Evolutionary conservation across 306 rosid genomes (phyloP), one percentile per base, ranked within the genome.

Genomic region (Trifolium dubium): DNA sequence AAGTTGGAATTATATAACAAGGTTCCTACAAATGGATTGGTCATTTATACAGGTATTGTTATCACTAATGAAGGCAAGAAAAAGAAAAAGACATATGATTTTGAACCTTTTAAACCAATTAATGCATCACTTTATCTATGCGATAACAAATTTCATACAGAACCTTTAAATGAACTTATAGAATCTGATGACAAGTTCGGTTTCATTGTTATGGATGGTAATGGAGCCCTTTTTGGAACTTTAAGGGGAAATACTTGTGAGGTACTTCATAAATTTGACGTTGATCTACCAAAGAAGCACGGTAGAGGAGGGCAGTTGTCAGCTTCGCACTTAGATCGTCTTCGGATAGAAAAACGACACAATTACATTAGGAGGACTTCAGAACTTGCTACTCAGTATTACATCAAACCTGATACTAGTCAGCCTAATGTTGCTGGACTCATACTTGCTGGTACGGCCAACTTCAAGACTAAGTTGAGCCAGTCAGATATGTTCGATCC

Each of bases 301-400:
- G 96, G 97, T 58, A 85, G 97, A 88, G 97, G 97, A 89, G 96
- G 97, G 39, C 97, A 92, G 71, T 92, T 96, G 71, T 92, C 97
- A 31, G 96, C 97, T 9, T 81, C 88, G 64, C 88, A 96, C 61
- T 92, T 92, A 81, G 97, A 93, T 50, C 93, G 96, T 85, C 96
- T 92, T 76, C 83, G 96, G 8, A 89, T 89, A 93, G 97, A 89
- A 78, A 89, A 92, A 74, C 88, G 93, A 9, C 97, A 92, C 71
- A 92, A 92, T 72, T 92, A 92, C 62, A 93, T 92, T 8, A 88
- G 97, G 79, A 89, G 89, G 83, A 92, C 93, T 6, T 93, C 97
- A 1, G 96, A 92, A 74, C 96, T 92, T 69, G 97, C 93, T 17
- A 92, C 97, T 14, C 97, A 89, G 81, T 89, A 88, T 64, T 75